Percentiles rank a stretch among this genome's conserved stretches.
phyloP scores from a whole-genome alignment of 176 grass and related monocot species.

The Juncus inflexus region DNA sequence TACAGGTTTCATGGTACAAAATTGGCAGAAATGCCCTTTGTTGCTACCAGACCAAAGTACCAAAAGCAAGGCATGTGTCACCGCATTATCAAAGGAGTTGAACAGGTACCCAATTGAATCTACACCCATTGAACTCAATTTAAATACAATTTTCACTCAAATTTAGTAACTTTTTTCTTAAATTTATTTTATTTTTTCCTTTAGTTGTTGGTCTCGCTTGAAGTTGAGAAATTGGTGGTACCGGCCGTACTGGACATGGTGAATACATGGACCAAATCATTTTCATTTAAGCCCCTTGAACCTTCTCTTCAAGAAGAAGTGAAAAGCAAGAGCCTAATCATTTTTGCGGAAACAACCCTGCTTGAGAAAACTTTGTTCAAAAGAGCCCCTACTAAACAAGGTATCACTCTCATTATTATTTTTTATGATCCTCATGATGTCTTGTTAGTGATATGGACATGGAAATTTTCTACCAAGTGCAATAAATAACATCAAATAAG shows the following conservation, averaged over 20 bases:
- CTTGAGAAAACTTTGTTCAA: slow-evolving; percentile 51
- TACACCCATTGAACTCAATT: background rate
- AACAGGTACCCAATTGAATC: slow-evolving; percentile 42
- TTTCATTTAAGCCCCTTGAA: slow-evolving; percentile 46
- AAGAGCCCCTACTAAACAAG: slow-evolving; percentile 21
- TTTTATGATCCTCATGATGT: background rate
- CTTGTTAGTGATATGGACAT: background rate
- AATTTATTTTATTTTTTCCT: slow-evolving; percentile 10
- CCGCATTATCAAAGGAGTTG: slow-evolving; percentile 49
- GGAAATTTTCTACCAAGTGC: background rate
- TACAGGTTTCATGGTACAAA: slow-evolving; percentile 65
- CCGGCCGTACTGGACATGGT: slow-evolving; percentile 48
- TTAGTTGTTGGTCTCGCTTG: slow-evolving; percentile 46
- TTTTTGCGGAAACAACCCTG: slow-evolving; percentile 50
- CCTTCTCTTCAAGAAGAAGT: slow-evolving; percentile 35
- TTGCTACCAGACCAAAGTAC: slow-evolving; percentile 59
- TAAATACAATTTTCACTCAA: slow-evolving; percentile 8
- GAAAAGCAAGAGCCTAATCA: slow-evolving; percentile 45
- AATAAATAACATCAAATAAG: background rate
- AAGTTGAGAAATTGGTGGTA: slow-evolving; percentile 57
- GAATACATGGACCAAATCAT: slow-evolving; percentile 58
- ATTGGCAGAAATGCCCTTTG: slow-evolving; percentile 77
- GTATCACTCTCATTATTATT: slow-evolving; percentile 14
- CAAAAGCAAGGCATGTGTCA: slow-evolving; percentile 71
- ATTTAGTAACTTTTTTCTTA: background rate